These are phyloP conservation scores for Helichrysum umbraculigerum DNA, from an alignment of 129 eudicot genomes.

Conservation along the genomic window DNA sequence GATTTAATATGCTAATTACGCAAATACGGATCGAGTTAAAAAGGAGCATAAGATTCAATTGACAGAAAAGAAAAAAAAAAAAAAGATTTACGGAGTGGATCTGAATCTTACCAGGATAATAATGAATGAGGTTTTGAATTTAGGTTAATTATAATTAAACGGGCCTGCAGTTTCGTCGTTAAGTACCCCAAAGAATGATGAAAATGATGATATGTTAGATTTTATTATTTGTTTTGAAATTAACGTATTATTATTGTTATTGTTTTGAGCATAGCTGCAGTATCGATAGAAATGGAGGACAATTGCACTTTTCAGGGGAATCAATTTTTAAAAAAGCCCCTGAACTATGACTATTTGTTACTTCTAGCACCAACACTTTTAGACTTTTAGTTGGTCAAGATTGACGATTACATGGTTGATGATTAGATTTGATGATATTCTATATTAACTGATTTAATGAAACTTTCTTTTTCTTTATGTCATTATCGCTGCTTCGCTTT, in stretches of 20 bases:
- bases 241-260: conserved; percentile 13
- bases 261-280: conserved; percentile 11
- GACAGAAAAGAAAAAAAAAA: neutral
- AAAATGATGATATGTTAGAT: neutral
- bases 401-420: neutral
- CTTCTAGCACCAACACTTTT: neutral
- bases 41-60: conserved; percentile 6
- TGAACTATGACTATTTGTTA: conserved; percentile 3
- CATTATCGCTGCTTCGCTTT: too few species aligned
- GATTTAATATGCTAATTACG: conserved; percentile 3
- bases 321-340: conserved; percentile 10
- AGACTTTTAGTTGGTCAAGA: neutral
- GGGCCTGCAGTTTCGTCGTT: conserved; percentile 29
- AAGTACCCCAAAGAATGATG: neutral
- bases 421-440: too few species aligned
- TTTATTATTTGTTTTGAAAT: conserved; percentile 21
- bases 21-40: neutral
- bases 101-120: conserved; percentile 36
- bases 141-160: conserved; percentile 1
- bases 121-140: conserved; percentile 1
- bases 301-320: conserved; percentile 32
- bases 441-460: too few species aligned
- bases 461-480: neutral
- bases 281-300: conserved; percentile 28
- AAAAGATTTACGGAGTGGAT: conserved; percentile 25